Conservation (phyloP, 2,329 filamentous ascomycete species). For the Dryadomyces quercivorus region DNA sequence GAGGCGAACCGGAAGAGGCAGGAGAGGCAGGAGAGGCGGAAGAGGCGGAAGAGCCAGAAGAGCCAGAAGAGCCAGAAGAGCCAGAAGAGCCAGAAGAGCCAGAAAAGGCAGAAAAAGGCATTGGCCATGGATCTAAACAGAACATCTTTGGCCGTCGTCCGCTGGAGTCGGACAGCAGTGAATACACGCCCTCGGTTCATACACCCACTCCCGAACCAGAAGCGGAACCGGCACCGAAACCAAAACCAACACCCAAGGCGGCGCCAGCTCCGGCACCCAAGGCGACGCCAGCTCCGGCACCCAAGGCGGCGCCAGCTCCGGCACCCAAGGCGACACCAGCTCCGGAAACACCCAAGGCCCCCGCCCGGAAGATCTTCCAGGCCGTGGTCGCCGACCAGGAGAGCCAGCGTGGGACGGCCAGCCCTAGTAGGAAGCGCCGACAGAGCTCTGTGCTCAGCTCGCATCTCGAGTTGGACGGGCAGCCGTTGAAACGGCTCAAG, state of each 20-base stretch:
- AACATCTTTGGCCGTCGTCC: slow-evolving; percentile 1
- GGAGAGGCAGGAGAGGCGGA: not conserved
- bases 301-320: not conserved
- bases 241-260: not conserved
- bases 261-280: too few species aligned
- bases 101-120: not conserved
- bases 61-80: not conserved
- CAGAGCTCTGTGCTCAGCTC: not conserved
- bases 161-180: slow-evolving; percentile 7
- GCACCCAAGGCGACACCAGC: too few species aligned
- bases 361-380: too few species aligned
- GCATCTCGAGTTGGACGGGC: too few species aligned
- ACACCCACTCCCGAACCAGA: not conserved
- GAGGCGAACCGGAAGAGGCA: not conserved
- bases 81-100: not conserved
- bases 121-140: not conserved
- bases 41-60: not conserved
- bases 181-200: slow-evolving; percentile 5
- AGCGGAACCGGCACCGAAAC: not conserved
- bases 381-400: not conserved
- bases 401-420: not conserved
- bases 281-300: too few species aligned
- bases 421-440: not conserved
- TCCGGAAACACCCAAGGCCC: too few species aligned
- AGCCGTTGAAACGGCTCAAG: slow-evolving; percentile 32